Percentiles rank a stretch among this genome's conserved stretches.
Conservation (phyloP, 306 rosid species). For the Quercus ilex region DNA sequence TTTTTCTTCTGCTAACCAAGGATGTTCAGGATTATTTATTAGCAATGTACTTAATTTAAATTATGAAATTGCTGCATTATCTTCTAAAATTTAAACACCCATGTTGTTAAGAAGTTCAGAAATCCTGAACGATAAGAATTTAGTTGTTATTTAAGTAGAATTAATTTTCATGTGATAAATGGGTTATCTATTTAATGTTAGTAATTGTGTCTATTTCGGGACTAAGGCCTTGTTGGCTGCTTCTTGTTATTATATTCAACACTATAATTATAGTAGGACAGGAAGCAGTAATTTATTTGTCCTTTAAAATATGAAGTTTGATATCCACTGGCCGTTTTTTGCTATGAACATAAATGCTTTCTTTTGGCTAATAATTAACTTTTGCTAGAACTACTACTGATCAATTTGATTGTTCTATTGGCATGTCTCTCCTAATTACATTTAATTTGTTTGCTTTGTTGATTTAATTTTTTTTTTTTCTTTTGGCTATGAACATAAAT, state of each 20-base stretch:
- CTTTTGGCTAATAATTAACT: not conserved
- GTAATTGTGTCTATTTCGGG: no score
- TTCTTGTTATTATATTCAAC: no score
- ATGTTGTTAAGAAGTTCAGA: not conserved
- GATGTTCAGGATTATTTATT: not conserved
- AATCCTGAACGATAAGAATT: not conserved
- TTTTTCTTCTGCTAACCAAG: not conserved
- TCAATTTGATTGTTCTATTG: not conserved
- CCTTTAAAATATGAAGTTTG: no score
- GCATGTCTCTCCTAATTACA: not conserved
- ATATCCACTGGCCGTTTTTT: no score
- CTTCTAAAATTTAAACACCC: not conserved
- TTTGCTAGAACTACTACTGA: not conserved
- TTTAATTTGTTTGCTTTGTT: not conserved
- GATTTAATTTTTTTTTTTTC: constrained; percentile 1
- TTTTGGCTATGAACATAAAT: not conserved
- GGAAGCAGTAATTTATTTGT: no score
- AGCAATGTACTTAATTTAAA: not conserved
- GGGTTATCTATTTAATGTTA: no score
- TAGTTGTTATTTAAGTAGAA: not conserved
- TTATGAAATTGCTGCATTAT: not conserved
- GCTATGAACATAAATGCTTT: no score
- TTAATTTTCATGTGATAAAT: no score
- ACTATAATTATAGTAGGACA: no score
- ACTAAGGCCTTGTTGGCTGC: no score